Evolutionary conservation across 169 alveolate species (phyloP).

Genomic region (Eimeria sp.): DNA sequence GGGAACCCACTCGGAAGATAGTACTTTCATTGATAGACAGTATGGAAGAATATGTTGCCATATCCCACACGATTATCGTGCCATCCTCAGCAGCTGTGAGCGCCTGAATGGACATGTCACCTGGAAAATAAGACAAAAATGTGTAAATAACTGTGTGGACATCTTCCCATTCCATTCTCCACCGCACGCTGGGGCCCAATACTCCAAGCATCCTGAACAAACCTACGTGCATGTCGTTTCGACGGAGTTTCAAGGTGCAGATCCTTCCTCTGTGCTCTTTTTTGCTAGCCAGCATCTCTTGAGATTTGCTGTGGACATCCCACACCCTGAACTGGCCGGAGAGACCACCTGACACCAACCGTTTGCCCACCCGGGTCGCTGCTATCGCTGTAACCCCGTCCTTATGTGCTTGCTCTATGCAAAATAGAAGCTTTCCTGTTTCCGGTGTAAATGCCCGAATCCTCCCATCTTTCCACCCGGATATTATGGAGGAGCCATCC

Average conservation of each 20-base stretch:
- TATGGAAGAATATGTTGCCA: conserved; percentile 87
- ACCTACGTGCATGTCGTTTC: conserved; percentile 86
- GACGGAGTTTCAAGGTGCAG: conserved; percentile 89
- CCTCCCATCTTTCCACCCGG: conserved; percentile 86
- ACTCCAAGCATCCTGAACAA: background rate
- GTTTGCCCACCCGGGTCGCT: conserved; percentile 75
- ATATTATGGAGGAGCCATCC: conserved; percentile 65
- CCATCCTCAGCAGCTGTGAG: conserved; percentile 97
- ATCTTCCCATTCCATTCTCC: background rate
- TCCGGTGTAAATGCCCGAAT: conserved; percentile 96
- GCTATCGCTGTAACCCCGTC: conserved; percentile 95
- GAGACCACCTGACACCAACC: conserved; percentile 91
- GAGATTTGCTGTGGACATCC: conserved; percentile 81
- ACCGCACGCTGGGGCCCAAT: background rate
- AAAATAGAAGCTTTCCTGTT: conserved; percentile 94
- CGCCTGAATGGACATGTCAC: conserved; percentile 87
- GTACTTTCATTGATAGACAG: conserved; percentile 68
- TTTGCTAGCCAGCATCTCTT: conserved; percentile 86
- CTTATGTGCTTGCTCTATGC: conserved; percentile 95
- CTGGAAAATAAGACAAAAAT: background rate
- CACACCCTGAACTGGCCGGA: conserved; percentile 97
- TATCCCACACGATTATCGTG: conserved; percentile 96
- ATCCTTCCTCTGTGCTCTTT: conserved; percentile 95
- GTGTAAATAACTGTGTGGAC: background rate
- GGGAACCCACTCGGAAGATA: conserved; percentile 66